Base-by-base conservation (phyloP, 768 basidiomycete species). In the Amanita rubescens region DNA sequence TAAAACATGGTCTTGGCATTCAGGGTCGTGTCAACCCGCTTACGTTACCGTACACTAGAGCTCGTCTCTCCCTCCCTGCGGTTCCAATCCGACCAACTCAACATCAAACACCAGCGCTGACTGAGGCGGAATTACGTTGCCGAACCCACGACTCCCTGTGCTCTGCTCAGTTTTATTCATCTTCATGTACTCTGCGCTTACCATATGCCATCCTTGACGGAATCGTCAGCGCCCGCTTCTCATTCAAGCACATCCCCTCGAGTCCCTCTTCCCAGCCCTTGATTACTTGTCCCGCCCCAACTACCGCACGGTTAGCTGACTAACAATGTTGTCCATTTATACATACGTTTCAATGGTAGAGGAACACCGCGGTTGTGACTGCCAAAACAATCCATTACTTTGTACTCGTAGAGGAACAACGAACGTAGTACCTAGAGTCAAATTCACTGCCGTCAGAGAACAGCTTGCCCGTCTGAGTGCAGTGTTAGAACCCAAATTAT, bases 181-280 rank as follows among this genome's bases (percentile, higher is more conserved):
- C 7, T 9, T 5, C 22, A 22, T n/a, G 32, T 7, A 24, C 25
- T 32, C 22, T 17, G 22, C 41, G 75, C 87, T 54, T 53, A 93
- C 94, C 93, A 60, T 96, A 96, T 19, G 84, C 94, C 72, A 84
- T 71, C 47, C 72, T 56, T 5, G 90, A 64, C 12, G 94, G 94
- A 56, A 97, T 95, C 20, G 86, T 94, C 56, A 97, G 77, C 4
- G 75, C 90, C 41, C 94, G 85, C 75, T 90, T 93, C 73, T 96
- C 94, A 55, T 79, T 74, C 35, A 91, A 64, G 65, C 94, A 95
- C 84, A 95, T 93, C 51, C 86, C 88, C 35, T 78, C 54, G 46
- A 93, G 80, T 59, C 90, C 90, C 38, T 88, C 69, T 59, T 93
- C 90, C 90, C 90, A 93, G 15, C 90, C 90, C 58, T 75, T 75